Base-by-base conservation (phyloP, 805 yeast genomes). In the Candida ortonii region DNA sequence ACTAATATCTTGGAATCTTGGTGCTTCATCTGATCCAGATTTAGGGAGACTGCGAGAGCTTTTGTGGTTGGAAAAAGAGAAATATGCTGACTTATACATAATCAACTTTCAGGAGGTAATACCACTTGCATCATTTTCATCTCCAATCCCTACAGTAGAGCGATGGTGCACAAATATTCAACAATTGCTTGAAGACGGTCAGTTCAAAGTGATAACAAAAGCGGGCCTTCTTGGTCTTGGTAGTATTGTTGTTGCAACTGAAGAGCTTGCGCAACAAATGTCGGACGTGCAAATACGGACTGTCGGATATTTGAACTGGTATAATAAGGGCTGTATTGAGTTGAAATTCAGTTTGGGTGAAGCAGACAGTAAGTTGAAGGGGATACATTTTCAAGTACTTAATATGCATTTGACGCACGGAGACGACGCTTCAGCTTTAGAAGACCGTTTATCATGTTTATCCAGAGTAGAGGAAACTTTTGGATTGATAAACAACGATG, bases 381-480 rank as follows among this genome's bases (percentile, higher is more conserved):
- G 67, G 14, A 38, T 49, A 11, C 41, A 53, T 8, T 36, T 68
- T 20, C 61, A 60, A 22, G 27, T 73, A 7, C 52, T 76, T 14
- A 73, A 78, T 43, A 65, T 77, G 47, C 84, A 77, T 51, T 59
- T 77, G 29, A 69, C 72, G 2, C 73, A 76, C 12, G 80, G 84
- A 21, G 59, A 53, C 34, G 54, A 49, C 13, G 42, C 36, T 2
- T 16, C 37, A 2, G 38, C 47, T n/a, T 28, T 41, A n/a, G 36
- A 31, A 3, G 27, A 33, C 13, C 27, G 56, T 19, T 31, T 35
- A 11, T 27, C 22, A 16, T 44, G 49, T 23, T 30, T 52, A 25
- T 30, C 36, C 22, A 47, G 41, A 18, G 45, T 47, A 5, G 41
- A 49, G 26, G 45, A 41, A 12, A 17, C 36, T 11, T 15, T 37